Percentiles rank a stretch among this genome's conserved stretches.
phyloP scores from a whole-genome alignment of 2,329 filamentous ascomycete genomes.

The Pseudogymnoascus sp. region DNA sequence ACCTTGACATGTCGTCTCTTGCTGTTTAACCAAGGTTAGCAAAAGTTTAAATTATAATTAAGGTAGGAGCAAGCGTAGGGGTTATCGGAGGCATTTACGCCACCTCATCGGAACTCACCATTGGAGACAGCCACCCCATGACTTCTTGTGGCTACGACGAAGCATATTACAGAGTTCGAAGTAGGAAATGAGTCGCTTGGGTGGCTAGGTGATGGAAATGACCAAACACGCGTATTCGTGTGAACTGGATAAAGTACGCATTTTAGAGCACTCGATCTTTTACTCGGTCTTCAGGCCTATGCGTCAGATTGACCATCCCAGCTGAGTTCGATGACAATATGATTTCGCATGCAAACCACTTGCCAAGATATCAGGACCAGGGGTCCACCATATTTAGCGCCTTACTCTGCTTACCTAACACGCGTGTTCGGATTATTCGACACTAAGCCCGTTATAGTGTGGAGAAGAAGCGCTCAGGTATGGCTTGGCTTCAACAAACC shows the following conservation, averaged over 20 bases:
- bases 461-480: background rate
- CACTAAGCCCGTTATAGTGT: background rate
- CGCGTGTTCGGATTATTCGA: background rate
- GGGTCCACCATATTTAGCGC: background rate
- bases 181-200: background rate
- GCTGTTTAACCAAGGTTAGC: constrained; percentile 15
- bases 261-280: background rate
- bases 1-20: constrained; percentile 31
- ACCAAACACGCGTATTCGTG: background rate
- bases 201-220: background rate
- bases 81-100: background rate
- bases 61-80: background rate
- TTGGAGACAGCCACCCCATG: constrained; percentile 27
- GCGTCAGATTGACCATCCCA: background rate
- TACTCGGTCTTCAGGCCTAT: background rate
- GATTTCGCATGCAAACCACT: background rate
- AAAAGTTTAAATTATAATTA: background rate
- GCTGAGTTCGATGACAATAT: background rate
- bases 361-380: background rate
- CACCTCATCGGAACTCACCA: constrained; percentile 17
- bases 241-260: background rate
- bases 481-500: background rate
- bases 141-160: constrained; percentile 30
- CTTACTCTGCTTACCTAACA: background rate
- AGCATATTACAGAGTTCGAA: constrained; percentile 12